These are phyloP conservation scores for Pichia phayaonensis DNA, from an alignment of 805 yeast genomes.

Conservation along the genomic window DNA sequence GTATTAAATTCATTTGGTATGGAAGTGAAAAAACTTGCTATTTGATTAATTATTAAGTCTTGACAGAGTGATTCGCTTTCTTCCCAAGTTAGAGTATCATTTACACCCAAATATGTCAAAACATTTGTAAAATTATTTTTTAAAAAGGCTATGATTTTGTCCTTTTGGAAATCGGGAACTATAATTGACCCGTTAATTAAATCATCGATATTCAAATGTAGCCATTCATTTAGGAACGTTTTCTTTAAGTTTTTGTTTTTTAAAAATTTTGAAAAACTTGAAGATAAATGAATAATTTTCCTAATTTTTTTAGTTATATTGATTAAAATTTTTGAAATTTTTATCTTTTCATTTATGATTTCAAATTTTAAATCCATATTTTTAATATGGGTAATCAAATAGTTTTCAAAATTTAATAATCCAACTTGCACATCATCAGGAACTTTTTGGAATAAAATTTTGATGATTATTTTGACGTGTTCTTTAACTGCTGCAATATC, in stretches of 20 bases:
- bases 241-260: conserved; percentile 32
- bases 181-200: conserved; percentile 13
- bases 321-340: conserved; percentile 33
- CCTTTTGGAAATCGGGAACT: conserved; percentile 12
- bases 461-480: conserved; percentile 51
- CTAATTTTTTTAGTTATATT: conserved; percentile 15
- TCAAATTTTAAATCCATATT: conserved; percentile 41
- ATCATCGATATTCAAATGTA: conserved; percentile 32
- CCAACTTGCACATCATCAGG: conserved; percentile 49
- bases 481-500: conserved; percentile 55
- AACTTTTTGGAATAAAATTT: conserved; percentile 50
- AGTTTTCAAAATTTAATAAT: conserved; percentile 44
- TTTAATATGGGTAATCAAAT: conserved; percentile 39
- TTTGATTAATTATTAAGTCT: conserved; percentile 1
- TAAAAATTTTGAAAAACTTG: conserved; percentile 36
- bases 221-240: conserved; percentile 23
- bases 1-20: conserved; percentile 33
- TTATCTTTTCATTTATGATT: conserved; percentile 44
- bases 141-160: conserved; percentile 27
- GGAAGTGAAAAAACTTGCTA: conserved; percentile 15
- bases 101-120: not conserved
- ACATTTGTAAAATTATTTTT: conserved; percentile 26
- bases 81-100: conserved; percentile 3
- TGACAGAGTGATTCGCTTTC: conserved; percentile 2
- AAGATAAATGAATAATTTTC: conserved; percentile 21